A percentile compares a stretch with the other conserved stretches of the same genome.
These are phyloP conservation scores for Microthlaspi erraticum DNA, from an alignment of 345 rosid genomes.

Conservation along the genomic window DNA sequence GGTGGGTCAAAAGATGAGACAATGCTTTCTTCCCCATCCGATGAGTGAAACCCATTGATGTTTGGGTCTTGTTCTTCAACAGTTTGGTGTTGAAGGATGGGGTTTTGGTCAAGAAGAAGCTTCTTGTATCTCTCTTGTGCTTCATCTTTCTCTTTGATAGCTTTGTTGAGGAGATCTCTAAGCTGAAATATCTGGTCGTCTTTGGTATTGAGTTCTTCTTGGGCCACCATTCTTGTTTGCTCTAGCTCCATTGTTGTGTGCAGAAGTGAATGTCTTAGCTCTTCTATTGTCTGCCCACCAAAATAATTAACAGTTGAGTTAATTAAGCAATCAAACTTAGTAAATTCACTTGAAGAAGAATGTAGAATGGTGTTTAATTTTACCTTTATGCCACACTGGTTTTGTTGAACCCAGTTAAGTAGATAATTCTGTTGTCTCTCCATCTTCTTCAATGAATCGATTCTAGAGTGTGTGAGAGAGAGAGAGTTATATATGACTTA, in stretches of 20 bases:
- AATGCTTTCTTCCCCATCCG: conserved; percentile 94
- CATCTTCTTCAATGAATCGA: conserved; percentile 49
- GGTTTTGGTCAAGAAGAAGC: conserved; percentile 59
- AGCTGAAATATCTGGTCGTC: conserved; percentile 72
- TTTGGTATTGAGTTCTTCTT: conserved; percentile 73
- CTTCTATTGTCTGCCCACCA: conserved; percentile 67
- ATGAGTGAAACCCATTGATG: conserved; percentile 69
- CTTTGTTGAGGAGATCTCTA: conserved; percentile 57
- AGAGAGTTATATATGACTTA: conserved; percentile 42
- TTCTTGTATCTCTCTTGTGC: conserved; percentile 66
- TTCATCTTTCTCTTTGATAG: conserved; percentile 70
- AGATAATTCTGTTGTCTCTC: conserved; percentile 63
- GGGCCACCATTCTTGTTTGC: conserved; percentile 66
- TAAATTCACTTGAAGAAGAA: neutral
- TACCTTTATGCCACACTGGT: conserved; percentile 58
- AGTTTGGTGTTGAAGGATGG: conserved; percentile 59
- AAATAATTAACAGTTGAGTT: conserved; percentile 11
- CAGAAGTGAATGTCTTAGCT: conserved; percentile 67
- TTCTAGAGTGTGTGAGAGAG: conserved; percentile 26
- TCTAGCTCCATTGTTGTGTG: conserved; percentile 79
- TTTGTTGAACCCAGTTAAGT: conserved; percentile 60
- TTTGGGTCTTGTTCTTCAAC: conserved; percentile 62
- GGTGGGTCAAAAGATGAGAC: conserved; percentile 77
- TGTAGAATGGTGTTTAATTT: conserved; percentile 44
- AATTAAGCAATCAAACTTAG: neutral